Conservation (phyloP, 2,329 filamentous ascomycete species). For the Thyridium curvatum region DNA sequence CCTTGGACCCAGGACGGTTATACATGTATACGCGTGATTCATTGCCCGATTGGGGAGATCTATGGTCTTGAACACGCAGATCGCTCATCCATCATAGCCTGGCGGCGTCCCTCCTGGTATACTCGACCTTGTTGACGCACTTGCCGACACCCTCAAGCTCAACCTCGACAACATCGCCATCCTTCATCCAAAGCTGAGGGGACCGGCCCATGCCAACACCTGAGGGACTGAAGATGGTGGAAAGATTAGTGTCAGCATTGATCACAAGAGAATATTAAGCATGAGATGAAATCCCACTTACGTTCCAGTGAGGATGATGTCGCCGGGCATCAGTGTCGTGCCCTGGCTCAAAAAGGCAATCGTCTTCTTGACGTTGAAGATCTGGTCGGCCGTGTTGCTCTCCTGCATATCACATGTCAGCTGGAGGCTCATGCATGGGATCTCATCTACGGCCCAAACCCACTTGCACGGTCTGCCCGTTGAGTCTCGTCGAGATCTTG, state of each 20-base stretch:
- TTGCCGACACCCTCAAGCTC: constrained; percentile 59
- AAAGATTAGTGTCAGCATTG: not conserved
- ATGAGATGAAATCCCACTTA: no score
- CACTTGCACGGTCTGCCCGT: constrained; percentile 48
- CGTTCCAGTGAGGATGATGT: constrained; percentile 63
- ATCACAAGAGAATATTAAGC: no score
- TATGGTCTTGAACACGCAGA: no score
- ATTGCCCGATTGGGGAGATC: no score
- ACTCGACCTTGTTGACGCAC: constrained; percentile 46
- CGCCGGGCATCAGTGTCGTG: constrained; percentile 56
- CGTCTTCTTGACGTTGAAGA: constrained; percentile 54
- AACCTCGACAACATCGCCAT: constrained; percentile 66
- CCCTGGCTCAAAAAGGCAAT: constrained; percentile 55
- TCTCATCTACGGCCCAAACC: not conserved
- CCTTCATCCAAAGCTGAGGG: constrained; percentile 61
- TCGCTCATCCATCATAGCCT: constrained; percentile 19
- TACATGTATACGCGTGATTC: no score
- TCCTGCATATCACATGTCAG: constrained; percentile 24
- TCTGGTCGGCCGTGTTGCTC: constrained; percentile 53
- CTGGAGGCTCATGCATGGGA: no score
- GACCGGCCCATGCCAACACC: constrained; percentile 66
- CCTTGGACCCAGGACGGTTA: no score
- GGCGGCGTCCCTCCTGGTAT: constrained; percentile 22
- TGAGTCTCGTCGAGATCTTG: constrained; percentile 51
- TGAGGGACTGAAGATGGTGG: constrained; percentile 45